These are phyloP conservation scores for Xylaria sp. DNA, from an alignment of 2,329 filamentous ascomycete genomes.

Conservation along the genomic window DNA sequence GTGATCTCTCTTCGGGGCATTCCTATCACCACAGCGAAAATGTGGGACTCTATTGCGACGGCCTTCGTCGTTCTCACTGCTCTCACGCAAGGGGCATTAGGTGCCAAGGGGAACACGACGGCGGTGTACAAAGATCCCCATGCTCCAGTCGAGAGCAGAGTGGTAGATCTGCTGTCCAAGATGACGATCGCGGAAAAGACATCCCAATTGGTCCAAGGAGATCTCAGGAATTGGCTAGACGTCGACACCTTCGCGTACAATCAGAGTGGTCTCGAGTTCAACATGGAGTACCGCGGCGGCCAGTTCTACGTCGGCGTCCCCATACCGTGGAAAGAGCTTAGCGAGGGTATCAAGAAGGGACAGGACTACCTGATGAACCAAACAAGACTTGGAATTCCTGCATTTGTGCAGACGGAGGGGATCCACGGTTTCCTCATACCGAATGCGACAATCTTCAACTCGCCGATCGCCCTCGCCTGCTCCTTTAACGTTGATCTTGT, in stretches of 20 bases:
- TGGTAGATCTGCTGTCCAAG: conserved; percentile 73
- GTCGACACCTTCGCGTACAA: conserved; percentile 75
- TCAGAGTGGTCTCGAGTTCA: conserved; percentile 72
- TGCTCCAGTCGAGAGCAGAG: conserved; percentile 70
- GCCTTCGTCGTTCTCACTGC: conserved; percentile 38
- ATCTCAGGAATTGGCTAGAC: conserved; percentile 79
- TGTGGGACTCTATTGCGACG: conserved; percentile 38
- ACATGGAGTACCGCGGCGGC: conserved; percentile 73
- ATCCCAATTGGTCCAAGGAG: conserved; percentile 75
- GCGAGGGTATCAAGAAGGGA: conserved; percentile 69
- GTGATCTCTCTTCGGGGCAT: conserved; percentile 17
- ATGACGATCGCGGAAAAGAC: conserved; percentile 83
- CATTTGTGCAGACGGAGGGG: conserved; percentile 78
- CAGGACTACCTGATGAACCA: conserved; percentile 77
- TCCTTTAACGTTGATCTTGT: conserved; percentile 75
- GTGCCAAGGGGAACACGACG: conserved; percentile 42
- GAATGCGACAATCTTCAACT: conserved; percentile 84
- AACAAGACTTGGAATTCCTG: conserved; percentile 76
- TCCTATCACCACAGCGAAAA: conserved; percentile 35
- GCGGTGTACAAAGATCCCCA: conserved; percentile 71
- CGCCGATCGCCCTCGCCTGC: conserved; percentile 77
- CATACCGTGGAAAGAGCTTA: conserved; percentile 71
- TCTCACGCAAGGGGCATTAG: conserved; percentile 32
- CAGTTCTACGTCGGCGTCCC: conserved; percentile 79
- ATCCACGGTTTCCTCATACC: conserved; percentile 78